These are phyloP conservation scores for Blastomyces silverae DNA, from an alignment of 2,329 filamentous ascomycete species.

Conservation along the genomic window DNA sequence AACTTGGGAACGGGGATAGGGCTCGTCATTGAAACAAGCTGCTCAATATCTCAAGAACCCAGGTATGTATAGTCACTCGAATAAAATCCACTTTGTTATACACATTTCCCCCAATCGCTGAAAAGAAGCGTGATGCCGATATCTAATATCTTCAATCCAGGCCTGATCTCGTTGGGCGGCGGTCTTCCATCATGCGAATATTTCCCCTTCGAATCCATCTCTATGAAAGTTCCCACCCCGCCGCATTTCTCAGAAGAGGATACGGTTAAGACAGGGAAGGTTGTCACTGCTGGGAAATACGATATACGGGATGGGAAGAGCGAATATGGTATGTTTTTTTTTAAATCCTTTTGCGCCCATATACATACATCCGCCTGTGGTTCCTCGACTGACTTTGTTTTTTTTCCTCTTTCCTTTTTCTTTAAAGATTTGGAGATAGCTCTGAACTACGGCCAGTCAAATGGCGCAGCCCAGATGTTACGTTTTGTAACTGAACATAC, in stretches of 20 bases:
- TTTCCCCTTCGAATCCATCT: constrained; percentile 81
- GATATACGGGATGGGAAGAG: constrained; percentile 62
- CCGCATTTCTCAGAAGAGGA: constrained; percentile 66
- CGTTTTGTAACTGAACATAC: constrained; percentile 93
- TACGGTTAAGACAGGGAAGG: constrained; percentile 53
- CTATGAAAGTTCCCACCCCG: constrained; percentile 63
- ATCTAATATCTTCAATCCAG: constrained; percentile 22
- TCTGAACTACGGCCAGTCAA: constrained; percentile 88
- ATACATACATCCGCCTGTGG: not conserved
- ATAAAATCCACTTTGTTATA: not conserved
- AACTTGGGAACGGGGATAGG: constrained; percentile 35
- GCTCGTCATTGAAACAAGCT: constrained; percentile 72
- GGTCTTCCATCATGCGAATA: constrained; percentile 83
- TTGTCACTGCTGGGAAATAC: constrained; percentile 69
- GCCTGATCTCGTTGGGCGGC: constrained; percentile 84
- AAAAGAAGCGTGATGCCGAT: constrained; percentile 14
- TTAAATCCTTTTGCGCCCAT: not conserved
- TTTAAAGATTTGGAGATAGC: constrained; percentile 71
- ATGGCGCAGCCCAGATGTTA: constrained; percentile 77
- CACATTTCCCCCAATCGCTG: not conserved
- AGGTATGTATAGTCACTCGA: constrained; percentile 39
- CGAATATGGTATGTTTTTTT: constrained; percentile 38
- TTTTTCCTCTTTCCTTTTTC: not conserved
- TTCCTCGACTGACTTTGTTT: not conserved
- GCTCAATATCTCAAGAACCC: constrained; percentile 72